Conservation (phyloP, 179 eudicot genomes). For the Gypsophila paniculata region DNA sequence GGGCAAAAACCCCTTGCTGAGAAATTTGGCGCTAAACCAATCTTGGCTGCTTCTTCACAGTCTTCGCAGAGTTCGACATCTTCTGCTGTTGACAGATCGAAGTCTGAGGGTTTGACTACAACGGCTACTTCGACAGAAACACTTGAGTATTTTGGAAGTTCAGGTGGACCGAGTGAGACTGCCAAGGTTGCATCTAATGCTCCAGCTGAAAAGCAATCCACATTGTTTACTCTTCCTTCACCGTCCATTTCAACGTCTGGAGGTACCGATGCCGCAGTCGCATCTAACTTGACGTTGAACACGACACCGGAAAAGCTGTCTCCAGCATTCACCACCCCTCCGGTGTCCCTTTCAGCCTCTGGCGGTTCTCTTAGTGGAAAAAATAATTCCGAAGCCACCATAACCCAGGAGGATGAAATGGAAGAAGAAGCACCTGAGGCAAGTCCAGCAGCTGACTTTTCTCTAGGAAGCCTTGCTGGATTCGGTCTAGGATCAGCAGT, state of each 20-base stretch:
- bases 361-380: constrained; percentile 29
- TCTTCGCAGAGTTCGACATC: constrained; percentile 32
- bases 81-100: constrained; percentile 13
- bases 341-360: constrained; percentile 8
- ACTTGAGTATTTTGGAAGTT: constrained; percentile 32
- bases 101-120: constrained; percentile 27
- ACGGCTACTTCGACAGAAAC: constrained; percentile 30
- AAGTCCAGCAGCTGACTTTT: constrained; percentile 42
- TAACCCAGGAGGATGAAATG: constrained; percentile 82
- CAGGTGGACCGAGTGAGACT: constrained; percentile 26
- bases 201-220: constrained; percentile 33
- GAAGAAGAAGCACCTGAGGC: constrained; percentile 95
- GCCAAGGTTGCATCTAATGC: constrained; percentile 23
- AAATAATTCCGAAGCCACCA: constrained; percentile 31
- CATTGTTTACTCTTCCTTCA: constrained; percentile 28
- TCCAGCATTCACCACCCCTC: background rate
- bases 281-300: constrained; percentile 24
- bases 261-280: constrained; percentile 28
- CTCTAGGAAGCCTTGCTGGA: constrained; percentile 64
- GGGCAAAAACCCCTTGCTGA: constrained; percentile 32
- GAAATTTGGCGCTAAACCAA: constrained; percentile 24
- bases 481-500: constrained; percentile 73
- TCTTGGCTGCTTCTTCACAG: constrained; percentile 28
- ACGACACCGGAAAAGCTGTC: constrained; percentile 32
- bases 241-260: constrained; percentile 18